Base-by-base conservation (phyloP, 768 basidiomycete species). In the Cubamyces sp. region DNA sequence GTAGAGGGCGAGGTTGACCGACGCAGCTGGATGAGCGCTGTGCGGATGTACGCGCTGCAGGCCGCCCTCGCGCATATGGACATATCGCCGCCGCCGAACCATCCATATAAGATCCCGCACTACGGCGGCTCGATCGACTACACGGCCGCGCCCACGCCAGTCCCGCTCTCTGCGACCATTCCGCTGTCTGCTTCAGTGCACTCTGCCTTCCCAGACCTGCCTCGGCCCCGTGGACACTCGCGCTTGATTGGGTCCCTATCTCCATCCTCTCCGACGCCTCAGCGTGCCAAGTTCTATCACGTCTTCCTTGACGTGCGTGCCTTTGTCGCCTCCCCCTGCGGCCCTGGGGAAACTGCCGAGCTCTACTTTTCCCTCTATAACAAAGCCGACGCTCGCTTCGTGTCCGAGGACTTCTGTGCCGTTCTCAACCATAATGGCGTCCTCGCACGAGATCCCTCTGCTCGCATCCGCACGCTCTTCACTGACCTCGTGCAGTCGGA, bases 331-430 rank as follows among this genome's bases (percentile, higher is more conserved):
- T 90, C 90, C 6, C 90, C 89, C 1, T 98, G 96, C 74, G 80
- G 87, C 0, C 89, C 96, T 0, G 95, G 94, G 11, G 96, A 98
- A 75, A 92, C 91, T 0, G 92, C 90, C 15, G 96, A 98, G 71
- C 85, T 98, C 3, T 93, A 87, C 71, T 97, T 98, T 78, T 95
- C 94, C 12, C 81, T 98, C 7, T 98, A 91, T 81, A 91, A 89
- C 75, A 89, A 91, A 70, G 82, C 84, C 53, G 91, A 90, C 53
- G 82, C 82, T 5, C 88, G 91, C 52, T 98, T 96, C 73, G 84
- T 98, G 43, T 95, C 94, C 0, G 96, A 98, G 74, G 96, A 98
- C 12, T 96, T 90, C 68, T 95, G 90, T 69, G 87, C 86, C 11
- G 78, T 96, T 45, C 82, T 98, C 12, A 96, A 96, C 73, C 92